Evolutionary conservation across 1,284 basidiomycete genomes (phyloP).

Genomic region (Boletus sp.): DNA sequence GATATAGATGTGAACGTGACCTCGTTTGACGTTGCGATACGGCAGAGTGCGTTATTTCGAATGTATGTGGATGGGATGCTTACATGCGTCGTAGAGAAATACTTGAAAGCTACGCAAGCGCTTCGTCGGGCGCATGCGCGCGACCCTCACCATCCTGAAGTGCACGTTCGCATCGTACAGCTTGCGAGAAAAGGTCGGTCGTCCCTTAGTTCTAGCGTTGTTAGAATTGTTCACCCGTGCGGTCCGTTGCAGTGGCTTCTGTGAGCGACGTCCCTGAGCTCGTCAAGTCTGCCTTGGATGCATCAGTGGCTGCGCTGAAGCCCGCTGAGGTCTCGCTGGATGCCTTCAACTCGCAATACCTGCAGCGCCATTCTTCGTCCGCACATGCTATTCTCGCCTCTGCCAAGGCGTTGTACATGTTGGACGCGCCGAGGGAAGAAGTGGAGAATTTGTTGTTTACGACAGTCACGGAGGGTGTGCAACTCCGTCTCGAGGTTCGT

Average conservation of each 20-base stretch:
- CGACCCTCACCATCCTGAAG: slow-evolving; percentile 56
- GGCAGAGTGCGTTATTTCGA: slow-evolving; percentile 51
- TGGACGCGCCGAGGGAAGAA: slow-evolving; percentile 51
- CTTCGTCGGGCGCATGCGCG: slow-evolving; percentile 58
- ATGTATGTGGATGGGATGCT: background rate
- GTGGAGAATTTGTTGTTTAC: slow-evolving; percentile 59
- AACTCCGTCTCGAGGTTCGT: slow-evolving; percentile 51
- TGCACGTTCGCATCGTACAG: slow-evolving; percentile 71
- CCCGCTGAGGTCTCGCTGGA: slow-evolving; percentile 58
- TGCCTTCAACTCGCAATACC: slow-evolving; percentile 69
- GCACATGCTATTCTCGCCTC: slow-evolving; percentile 55
- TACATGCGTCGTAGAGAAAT: slow-evolving; percentile 58
- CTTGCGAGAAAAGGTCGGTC: slow-evolving; percentile 54
- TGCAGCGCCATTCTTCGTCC: slow-evolving; percentile 57
- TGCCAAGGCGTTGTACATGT: slow-evolving; percentile 48
- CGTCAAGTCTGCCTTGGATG: slow-evolving; percentile 41
- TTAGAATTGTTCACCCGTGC: background rate
- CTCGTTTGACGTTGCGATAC: slow-evolving; percentile 76
- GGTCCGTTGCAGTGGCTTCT: slow-evolving; percentile 36
- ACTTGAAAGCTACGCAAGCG: slow-evolving; percentile 73
- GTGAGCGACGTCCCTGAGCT: slow-evolving; percentile 42
- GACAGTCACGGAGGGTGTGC: slow-evolving; percentile 42
- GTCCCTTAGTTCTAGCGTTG: background rate
- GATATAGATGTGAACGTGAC: slow-evolving; percentile 72
- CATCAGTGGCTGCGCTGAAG: slow-evolving; percentile 48